A percentile compares a stretch with the other conserved stretches of the same genome.
phyloP scores from a whole-genome alignment of 495 filamentous ascomycete species.

The Xylaria flabelliformis region DNA sequence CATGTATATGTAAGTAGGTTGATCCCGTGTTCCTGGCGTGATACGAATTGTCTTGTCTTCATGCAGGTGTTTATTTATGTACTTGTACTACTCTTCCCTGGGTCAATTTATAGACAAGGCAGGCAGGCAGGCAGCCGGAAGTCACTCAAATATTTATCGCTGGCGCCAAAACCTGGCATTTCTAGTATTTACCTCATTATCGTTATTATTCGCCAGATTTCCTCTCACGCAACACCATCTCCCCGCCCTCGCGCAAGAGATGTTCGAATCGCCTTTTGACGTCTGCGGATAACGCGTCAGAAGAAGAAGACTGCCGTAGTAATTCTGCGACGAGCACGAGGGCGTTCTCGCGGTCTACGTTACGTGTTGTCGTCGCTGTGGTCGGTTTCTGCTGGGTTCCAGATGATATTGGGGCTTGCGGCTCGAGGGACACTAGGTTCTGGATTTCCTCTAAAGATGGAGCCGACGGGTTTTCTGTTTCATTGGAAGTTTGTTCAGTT shows the following conservation, averaged over 20 bases:
- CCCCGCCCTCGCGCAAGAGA: constrained; percentile 10
- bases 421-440: constrained; percentile 14
- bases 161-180: neutral
- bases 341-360: constrained; percentile 67
- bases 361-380: constrained; percentile 32
- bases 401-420: constrained; percentile 17
- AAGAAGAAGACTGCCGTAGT: constrained; percentile 50
- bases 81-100: neutral
- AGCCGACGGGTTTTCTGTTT: neutral
- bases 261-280: neutral
- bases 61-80: constrained; percentile 9
- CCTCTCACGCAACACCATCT: constrained; percentile 14
- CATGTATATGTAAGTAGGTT: neutral
- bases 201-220: neutral
- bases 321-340: constrained; percentile 67
- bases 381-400: constrained; percentile 29
- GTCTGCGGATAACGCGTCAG: constrained; percentile 15
- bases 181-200: neutral
- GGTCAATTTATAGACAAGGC: constrained; percentile 7
- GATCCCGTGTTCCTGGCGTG: neutral
- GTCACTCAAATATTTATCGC: neutral
- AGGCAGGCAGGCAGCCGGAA: neutral
- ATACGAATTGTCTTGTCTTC: neutral
- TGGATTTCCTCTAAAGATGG: neutral
- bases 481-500: neutral